These are phyloP conservation scores for Earliella scabrosa DNA, from an alignment of 1,284 basidiomycete genomes.

Conservation along the genomic window DNA sequence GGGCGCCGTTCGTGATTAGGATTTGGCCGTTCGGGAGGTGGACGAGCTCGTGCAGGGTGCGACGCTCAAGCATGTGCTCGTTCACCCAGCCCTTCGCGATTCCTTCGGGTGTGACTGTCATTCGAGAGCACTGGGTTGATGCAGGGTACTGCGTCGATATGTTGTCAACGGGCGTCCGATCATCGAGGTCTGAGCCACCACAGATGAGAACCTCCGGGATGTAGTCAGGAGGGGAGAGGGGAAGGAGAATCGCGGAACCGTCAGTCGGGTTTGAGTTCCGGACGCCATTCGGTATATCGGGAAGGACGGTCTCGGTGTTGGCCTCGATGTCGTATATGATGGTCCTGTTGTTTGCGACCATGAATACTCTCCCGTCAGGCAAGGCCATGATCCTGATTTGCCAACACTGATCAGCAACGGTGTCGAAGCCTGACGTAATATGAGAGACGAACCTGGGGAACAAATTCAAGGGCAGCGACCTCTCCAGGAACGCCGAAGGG, in stretches of 20 bases:
- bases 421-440: neutral
- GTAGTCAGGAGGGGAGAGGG: no score
- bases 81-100: conserved; percentile 25
- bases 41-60: conserved; percentile 52
- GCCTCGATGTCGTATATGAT: no score
- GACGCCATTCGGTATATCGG: conserved; percentile 51
- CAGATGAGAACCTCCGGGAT: no score
- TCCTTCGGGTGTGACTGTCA: conserved; percentile 23
- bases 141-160: conserved; percentile 44
- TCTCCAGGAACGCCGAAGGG: conserved; percentile 47
- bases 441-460: conserved; percentile 25
- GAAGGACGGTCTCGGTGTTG: conserved; percentile 43
- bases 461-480: conserved; percentile 24
- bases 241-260: no score
- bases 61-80: conserved; percentile 27
- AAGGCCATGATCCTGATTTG: conserved; percentile 25
- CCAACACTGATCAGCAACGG: neutral
- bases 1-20: conserved; percentile 51
- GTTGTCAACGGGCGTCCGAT: conserved; percentile 29
- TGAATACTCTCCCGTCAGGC: conserved; percentile 44
- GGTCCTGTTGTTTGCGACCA: conserved; percentile 48
- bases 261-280: conserved; percentile 44
- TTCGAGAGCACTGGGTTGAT: conserved; percentile 42
- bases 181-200: conserved; percentile 26
- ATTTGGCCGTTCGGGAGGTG: conserved; percentile 56